Evolutionary conservation across 345 rosid genomes (phyloP), one percentile per base, ranked within the genome.

Genomic region (Angophora floribunda): DNA sequence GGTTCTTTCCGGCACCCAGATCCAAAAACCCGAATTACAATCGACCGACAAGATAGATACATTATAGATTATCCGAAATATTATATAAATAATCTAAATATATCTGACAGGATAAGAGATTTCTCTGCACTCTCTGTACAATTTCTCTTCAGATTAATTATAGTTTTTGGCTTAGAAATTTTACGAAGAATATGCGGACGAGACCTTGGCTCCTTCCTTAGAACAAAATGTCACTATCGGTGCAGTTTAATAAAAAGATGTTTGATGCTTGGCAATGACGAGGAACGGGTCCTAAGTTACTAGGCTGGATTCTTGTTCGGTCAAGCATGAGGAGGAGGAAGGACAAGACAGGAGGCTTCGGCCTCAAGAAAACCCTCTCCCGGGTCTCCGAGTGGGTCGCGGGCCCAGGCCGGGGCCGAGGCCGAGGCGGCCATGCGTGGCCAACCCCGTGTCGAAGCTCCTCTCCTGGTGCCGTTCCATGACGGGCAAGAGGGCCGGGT

Each of bases 381-480:
- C 93, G 91, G 88, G 86, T 96, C 87, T 92, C 97, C 12, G 57
- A 88, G 67, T 92, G 97, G 96, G 87, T 94, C 22, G 12, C 13
- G 7, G 13, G 80, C 45, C 45, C 4, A 36, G 41, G 45, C 26
- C 26, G n/a, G n/a, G n/a, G n/a, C 80, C 80, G 14, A 1, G 26
- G 9, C 13, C 14, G 0, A 6, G 28, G 7, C 1, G 49, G 49
- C 82, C 82, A 41, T 22, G 47, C 47, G 7, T 11, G 49, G 6
- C 32, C n/a, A 93, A 86, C 90, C 70, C 97, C 30, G 53, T 94
- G 51, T 30, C 92, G 12, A 93, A 90, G 85, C 94, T 97, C 87
- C 87, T 92, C 86, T 89, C 79, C 49, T 94, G 98, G 98, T 94
- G 95, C 41, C 94, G 93, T 84, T 89, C 92, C 75, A 87, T 96